A percentile compares a stretch with the other conserved stretches of the same genome.
phyloP scores from a whole-genome alignment of 106 monocot species.

The Allium fistulosum region DNA sequence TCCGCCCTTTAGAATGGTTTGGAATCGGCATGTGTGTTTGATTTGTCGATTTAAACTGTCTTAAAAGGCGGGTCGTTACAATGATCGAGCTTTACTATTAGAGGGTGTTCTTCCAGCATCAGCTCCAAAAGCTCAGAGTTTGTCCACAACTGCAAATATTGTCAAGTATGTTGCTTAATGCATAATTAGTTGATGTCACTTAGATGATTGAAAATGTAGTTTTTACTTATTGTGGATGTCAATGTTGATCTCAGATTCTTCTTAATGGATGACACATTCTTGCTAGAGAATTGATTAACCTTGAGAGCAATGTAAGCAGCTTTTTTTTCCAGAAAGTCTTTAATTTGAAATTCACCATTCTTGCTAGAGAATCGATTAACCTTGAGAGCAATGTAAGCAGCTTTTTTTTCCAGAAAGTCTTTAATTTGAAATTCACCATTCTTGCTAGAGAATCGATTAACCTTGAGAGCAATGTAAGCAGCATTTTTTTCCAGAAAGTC shows the following conservation, averaged over 20 bases:
- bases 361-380: no score
- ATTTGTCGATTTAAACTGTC: no score
- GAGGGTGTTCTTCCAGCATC: constrained; percentile 44
- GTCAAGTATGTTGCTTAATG: constrained; percentile 24
- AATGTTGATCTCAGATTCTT: constrained; percentile 46
- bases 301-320: constrained; percentile 81
- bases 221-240: not conserved
- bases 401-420: no score
- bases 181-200: not conserved
- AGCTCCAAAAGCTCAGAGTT: constrained; percentile 28
- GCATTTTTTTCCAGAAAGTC: no score
- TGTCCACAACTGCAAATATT: constrained; percentile 28
- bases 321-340: not conserved
- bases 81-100: constrained; percentile 42
- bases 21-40: no score
- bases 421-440: no score
- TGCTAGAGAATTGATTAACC: constrained; percentile 62
- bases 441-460: no score
- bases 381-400: no score
- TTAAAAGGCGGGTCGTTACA: no score
- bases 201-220: not conserved
- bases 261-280: constrained; percentile 65
- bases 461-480: no score
- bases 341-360: constrained; percentile 9
- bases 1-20: no score